Base-by-base conservation (phyloP, 192 early-diverging fungal species). In the Linnemannia zychae region DNA sequence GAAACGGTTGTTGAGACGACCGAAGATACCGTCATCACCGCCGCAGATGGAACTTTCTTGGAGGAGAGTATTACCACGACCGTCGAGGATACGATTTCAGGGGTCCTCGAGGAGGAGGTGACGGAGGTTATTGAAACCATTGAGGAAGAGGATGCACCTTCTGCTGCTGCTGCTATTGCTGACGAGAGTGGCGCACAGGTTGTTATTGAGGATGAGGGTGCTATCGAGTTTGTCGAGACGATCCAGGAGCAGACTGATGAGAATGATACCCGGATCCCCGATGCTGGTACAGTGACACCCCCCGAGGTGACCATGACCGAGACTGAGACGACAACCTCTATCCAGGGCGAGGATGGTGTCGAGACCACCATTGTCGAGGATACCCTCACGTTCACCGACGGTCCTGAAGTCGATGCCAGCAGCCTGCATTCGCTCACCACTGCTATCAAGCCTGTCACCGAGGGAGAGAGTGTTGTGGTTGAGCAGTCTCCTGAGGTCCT, bases 371-470 rank as follows among this genome's bases (percentile, higher is more conserved):
- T 74, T 28, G 46, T 79, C 7, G 73, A 79, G 40, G 82, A 84
- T 20, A 75, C 82, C 2, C 16, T 78, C 34, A 84, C 71, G 0
- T 74, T 74, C 49, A 68, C 63, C 20, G 77, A 79, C 0, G 77
- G 82, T 31, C 77, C 82, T 9, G 81, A 75, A 49, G 76, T 84
- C 1, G 75, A 78, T 46, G 52, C 63, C 49, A 31, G 4, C 17
- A 75, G 77, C 34, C 48, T 84, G 15, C 77, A 84, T 33, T 71
- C 49, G 2, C 76, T 79, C 40, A 84, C 82, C 9, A 84, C 82
- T 0, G 72, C 44, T 3, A 75, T 75, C 77, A 74, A 74, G 48
- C 82, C 82, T 34, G 48, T 84, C 16, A 13, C 63, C 34, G n/a
- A 52, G n/a, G 73, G 77, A 0, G 82, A 84, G 77, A 84, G 72